phyloP scores from a whole-genome alignment of 495 filamentous ascomycete species.

The Oleoguttula mirabilis region DNA sequence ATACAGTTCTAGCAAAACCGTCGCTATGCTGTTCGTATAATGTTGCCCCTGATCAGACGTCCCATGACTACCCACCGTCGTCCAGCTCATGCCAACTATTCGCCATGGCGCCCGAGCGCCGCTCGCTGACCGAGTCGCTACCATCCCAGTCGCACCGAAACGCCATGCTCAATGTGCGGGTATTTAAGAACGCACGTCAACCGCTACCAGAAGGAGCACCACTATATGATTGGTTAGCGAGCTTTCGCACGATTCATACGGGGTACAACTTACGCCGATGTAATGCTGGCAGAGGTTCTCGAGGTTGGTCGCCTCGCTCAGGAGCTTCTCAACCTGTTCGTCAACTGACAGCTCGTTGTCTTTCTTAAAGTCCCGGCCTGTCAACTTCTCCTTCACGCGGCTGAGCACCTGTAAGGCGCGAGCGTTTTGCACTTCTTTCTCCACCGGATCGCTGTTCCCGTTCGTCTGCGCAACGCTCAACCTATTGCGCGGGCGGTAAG shows the following conservation, averaged over 20 bases:
- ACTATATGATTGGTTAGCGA: constrained; percentile 5
- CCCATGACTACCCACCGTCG: no score
- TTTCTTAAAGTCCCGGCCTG: constrained; percentile 53
- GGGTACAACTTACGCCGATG: constrained; percentile 93
- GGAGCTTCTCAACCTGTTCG: constrained; percentile 82
- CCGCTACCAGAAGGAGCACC: constrained; percentile 19
- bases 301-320: constrained; percentile 86
- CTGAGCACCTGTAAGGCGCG: constrained; percentile 83
- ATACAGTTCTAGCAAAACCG: no score
- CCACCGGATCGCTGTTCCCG: constrained; percentile 32
- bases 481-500: constrained; percentile 26
- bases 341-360: constrained; percentile 74
- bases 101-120: no score
- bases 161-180: no score
- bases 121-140: no score
- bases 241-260: neutral
- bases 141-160: no score
- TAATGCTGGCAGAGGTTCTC: constrained; percentile 99
- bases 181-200: no score
- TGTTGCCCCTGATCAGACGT: no score
- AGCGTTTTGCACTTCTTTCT: constrained; percentile 78
- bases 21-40: no score
- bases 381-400: constrained; percentile 88
- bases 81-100: no score
- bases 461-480: constrained; percentile 20